Percentiles rank a stretch among this genome's conserved stretches.
Conservation (phyloP, 192 early-diverging fungal genomes). For the Gryganskiella cystojenkinii region DNA sequence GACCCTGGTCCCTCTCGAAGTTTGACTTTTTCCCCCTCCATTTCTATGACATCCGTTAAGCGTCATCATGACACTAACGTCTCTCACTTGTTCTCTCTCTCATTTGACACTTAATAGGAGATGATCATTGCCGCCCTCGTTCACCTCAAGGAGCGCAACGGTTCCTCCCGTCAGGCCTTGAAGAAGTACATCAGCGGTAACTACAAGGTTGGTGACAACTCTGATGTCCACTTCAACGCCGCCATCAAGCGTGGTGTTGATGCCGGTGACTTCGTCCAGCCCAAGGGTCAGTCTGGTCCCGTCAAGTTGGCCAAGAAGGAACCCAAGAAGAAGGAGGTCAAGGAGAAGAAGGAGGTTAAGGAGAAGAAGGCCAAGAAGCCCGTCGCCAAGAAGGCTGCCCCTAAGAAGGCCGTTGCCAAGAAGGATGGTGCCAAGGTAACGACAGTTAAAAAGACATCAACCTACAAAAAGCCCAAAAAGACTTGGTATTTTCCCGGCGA, state of each 20-base stretch:
- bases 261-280: slow-evolving; percentile 68
- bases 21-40: too few relatives aligned
- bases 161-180: slow-evolving; percentile 77
- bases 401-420: slow-evolving; percentile 57
- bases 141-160: slow-evolving; percentile 76
- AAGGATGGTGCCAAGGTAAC: slow-evolving; percentile 46
- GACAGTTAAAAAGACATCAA: background rate
- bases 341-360: slow-evolving; percentile 63
- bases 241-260: slow-evolving; percentile 78
- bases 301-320: slow-evolving; percentile 74
- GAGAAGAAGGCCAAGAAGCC: slow-evolving; percentile 63
- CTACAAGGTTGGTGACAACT: slow-evolving; percentile 70
- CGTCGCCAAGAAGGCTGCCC: slow-evolving; percentile 62
- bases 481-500: too few relatives aligned
- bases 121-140: slow-evolving; percentile 63
- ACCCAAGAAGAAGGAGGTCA: slow-evolving; percentile 58
- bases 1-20: too few relatives aligned
- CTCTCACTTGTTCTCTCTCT: background rate
- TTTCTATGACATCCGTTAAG: too few relatives aligned
- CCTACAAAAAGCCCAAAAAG: background rate
- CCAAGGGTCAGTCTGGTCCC: slow-evolving; percentile 73
- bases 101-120: slow-evolving; percentile 33
- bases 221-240: slow-evolving; percentile 67
- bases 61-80: background rate
- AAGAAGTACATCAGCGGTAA: slow-evolving; percentile 85